phyloP scores from a whole-genome alignment of 192 early-diverging fungal species.

The Mortierella antarctica region DNA sequence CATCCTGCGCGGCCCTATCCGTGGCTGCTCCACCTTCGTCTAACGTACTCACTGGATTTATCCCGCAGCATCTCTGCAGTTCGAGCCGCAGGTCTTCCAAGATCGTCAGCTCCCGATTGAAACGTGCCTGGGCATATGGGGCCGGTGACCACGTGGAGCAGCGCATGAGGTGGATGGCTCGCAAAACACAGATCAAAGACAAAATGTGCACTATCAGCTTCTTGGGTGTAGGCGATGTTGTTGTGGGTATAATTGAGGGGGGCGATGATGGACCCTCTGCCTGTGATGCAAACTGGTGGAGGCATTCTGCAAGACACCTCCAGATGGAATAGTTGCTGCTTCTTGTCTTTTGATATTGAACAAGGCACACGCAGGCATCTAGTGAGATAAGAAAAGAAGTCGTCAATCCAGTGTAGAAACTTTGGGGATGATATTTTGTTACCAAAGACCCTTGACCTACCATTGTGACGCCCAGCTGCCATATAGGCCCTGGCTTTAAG shows the following conservation, averaged over 20 bases:
- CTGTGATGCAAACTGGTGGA: slow-evolving; percentile 1
- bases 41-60: neutral
- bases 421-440: neutral
- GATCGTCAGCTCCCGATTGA: slow-evolving; percentile 17
- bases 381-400: neutral
- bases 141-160: slow-evolving; percentile 29
- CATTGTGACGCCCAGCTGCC: slow-evolving; percentile 28
- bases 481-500: slow-evolving; percentile 39
- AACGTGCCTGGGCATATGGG: slow-evolving; percentile 25
- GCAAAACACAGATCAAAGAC: slow-evolving; percentile 29
- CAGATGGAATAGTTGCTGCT: slow-evolving; percentile 47
- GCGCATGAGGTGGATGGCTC: slow-evolving; percentile 37
- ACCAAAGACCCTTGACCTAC: neutral
- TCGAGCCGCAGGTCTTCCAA: neutral
- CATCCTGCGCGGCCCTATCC: neutral
- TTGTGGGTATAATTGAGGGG: slow-evolving; percentile 2
- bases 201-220: neutral
- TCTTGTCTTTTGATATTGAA: slow-evolving; percentile 36
- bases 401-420: neutral
- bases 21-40: neutral
- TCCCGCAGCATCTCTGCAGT: slow-evolving; percentile 12
- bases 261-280: neutral
- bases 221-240: slow-evolving; percentile 2
- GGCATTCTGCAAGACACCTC: slow-evolving; percentile 24
- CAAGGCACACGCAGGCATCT: slow-evolving; percentile 24